phyloP scores from a whole-genome alignment of 225 moss, liverwort and hornwort genomes.

The Sphagnum contortum region DNA sequence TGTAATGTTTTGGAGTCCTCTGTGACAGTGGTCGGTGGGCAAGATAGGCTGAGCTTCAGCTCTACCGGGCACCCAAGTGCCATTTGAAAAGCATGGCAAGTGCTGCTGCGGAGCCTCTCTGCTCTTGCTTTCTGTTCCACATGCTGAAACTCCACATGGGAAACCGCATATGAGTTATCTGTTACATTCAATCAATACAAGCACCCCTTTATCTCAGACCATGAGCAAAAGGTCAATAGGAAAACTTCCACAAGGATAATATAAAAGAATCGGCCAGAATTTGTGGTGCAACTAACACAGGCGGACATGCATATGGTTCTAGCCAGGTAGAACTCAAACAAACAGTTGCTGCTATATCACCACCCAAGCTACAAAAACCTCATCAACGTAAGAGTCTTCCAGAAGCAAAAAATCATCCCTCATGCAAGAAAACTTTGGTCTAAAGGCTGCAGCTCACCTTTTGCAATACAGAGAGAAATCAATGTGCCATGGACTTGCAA shows the following conservation, averaged over 20 bases:
- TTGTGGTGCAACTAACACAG: too few species aligned
- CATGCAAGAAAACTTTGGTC: background rate
- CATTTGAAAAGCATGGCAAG: constrained; percentile 93
- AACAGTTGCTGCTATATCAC: too few species aligned
- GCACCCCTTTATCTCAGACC: too few species aligned
- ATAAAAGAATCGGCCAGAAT: too few species aligned
- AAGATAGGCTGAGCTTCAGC: constrained; percentile 67
- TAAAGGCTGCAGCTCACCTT: constrained; percentile 27
- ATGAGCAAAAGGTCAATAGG: too few species aligned
- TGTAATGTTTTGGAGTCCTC: constrained; percentile 38
- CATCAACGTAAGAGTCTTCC: background rate
- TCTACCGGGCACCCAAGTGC: constrained; percentile 89
- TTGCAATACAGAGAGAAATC: constrained; percentile 61
- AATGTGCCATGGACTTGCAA: constrained; percentile 69
- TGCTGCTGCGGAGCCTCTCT: constrained; percentile 77
- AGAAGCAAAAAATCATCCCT: background rate
- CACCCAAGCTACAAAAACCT: background rate
- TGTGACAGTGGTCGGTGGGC: constrained; percentile 30
- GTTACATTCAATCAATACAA: constrained; percentile 10
- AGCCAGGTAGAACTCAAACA: background rate
- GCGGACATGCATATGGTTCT: too few species aligned
- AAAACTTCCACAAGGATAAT: too few species aligned
- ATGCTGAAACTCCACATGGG: constrained; percentile 68
- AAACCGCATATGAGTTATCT: constrained; percentile 64
- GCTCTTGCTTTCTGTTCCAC: constrained; percentile 74